These are phyloP conservation scores for Margaritispora aquatica DNA, from an alignment of 495 filamentous ascomycete species.

Conservation along the genomic window DNA sequence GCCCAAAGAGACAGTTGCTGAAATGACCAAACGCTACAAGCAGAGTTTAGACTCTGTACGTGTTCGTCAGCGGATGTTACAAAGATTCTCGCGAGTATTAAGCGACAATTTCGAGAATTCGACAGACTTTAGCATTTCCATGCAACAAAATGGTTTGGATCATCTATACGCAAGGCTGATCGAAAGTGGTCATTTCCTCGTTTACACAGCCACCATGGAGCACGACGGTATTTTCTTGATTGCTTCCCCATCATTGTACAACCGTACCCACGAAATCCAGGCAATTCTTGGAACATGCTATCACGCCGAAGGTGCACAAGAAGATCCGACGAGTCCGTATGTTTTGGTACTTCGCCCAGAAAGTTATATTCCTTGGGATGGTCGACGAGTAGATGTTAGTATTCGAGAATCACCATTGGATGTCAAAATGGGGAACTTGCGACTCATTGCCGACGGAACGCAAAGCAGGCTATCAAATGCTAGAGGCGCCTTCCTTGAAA, in stretches of 20 bases:
- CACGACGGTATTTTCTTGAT: conserved; percentile 76
- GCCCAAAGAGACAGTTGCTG: conserved; percentile 72
- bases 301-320: conserved; percentile 61
- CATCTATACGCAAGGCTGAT: conserved; percentile 78
- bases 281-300: conserved; percentile 84
- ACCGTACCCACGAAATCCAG: conserved; percentile 71
- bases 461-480: conserved; percentile 73
- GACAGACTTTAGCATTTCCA: conserved; percentile 81
- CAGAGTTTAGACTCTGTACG: conserved; percentile 91
- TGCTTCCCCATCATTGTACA: conserved; percentile 71
- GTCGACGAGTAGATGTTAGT: conserved; percentile 62
- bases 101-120: conserved; percentile 93
- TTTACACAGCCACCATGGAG: conserved; percentile 57
- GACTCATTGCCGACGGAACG: conserved; percentile 85
- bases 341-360: conserved; percentile 81
- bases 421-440: conserved; percentile 78
- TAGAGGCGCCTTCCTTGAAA: conserved; percentile 65
- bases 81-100: conserved; percentile 75
- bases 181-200: conserved; percentile 78
- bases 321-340: conserved; percentile 74
- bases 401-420: conserved; percentile 76
- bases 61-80: conserved; percentile 78
- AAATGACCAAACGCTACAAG: conserved; percentile 97
- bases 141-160: conserved; percentile 57
- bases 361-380: conserved; percentile 71